Percentiles rank a stretch among this genome's conserved stretches.
Conservation (phyloP, 768 basidiomycete species). For the Suillus fuscotomentosus region DNA sequence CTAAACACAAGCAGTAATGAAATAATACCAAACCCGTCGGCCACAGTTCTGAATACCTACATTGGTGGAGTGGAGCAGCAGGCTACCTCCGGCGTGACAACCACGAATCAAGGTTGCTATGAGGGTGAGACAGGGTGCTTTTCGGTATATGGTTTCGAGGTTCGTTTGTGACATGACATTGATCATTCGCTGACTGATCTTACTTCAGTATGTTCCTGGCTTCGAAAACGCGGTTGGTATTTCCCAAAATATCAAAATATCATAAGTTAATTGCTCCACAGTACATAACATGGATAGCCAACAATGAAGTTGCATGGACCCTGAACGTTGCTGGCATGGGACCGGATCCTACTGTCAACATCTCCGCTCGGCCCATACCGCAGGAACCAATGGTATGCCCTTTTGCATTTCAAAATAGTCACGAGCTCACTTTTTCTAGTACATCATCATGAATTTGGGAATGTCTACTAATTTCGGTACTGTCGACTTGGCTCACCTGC, state of each 20-base stretch:
- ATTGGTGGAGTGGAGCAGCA: constrained; percentile 73
- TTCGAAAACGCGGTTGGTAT: constrained; percentile 60
- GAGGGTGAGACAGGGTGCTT: constrained; percentile 59
- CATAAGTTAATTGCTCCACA: constrained; percentile 19
- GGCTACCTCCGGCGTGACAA: constrained; percentile 71
- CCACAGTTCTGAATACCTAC: constrained; percentile 59
- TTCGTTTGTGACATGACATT: constrained; percentile 21
- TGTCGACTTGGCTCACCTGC: constrained; percentile 52
- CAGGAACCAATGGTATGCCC: constrained; percentile 80
- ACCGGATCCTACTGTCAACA: constrained; percentile 55
- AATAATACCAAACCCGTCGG: constrained; percentile 53
- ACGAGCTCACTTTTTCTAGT: constrained; percentile 27
- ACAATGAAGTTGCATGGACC: constrained; percentile 72
- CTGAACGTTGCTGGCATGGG: constrained; percentile 66
- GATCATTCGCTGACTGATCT: background rate
- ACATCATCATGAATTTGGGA: constrained; percentile 57
- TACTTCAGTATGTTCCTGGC: constrained; percentile 41
- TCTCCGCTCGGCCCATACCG: constrained; percentile 67
- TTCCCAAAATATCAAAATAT: background rate
- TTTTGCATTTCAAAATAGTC: background rate
- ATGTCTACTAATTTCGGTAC: constrained; percentile 59
- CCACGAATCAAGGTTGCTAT: constrained; percentile 71
- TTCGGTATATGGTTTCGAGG: constrained; percentile 80
- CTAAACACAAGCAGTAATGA: constrained; percentile 57
- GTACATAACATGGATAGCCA: constrained; percentile 87